phyloP scores from a whole-genome alignment of 257 asterid species.

The Buddleja alternifolia region DNA sequence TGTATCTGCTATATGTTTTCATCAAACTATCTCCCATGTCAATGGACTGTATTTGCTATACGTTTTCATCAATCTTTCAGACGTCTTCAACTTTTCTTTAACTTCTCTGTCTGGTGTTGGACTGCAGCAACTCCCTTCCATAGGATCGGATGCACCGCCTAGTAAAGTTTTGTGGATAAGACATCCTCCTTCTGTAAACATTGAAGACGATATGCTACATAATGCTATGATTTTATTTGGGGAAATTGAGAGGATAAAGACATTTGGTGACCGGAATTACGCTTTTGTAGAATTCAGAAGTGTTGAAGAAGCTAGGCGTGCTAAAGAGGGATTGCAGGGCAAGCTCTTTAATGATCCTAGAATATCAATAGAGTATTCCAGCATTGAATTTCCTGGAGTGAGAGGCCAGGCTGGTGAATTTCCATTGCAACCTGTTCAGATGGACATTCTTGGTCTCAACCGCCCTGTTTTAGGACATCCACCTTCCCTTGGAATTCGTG shows the following conservation, averaged over 20 bases:
- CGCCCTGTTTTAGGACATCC: slow-evolving; percentile 53
- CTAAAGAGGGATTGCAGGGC: slow-evolving; percentile 94
- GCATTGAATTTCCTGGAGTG: slow-evolving; percentile 66
- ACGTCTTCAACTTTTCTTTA: background rate
- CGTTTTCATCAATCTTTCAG: slow-evolving; percentile 13
- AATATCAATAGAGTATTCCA: slow-evolving; percentile 74
- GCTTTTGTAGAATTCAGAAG: slow-evolving; percentile 95
- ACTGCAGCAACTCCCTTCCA: slow-evolving; percentile 60
- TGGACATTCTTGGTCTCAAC: slow-evolving; percentile 64
- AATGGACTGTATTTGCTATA: background rate
- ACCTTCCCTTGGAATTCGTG: slow-evolving; percentile 57
- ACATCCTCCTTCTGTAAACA: slow-evolving; percentile 78
- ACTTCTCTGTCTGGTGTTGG: slow-evolving; percentile 24
- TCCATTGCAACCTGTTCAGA: slow-evolving; percentile 63
- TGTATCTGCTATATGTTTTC: background rate
- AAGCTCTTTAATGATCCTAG: slow-evolving; percentile 89
- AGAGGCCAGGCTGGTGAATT: slow-evolving; percentile 55
- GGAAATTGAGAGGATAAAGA: slow-evolving; percentile 88
- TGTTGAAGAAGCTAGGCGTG: slow-evolving; percentile 90
- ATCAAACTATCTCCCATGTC: background rate
- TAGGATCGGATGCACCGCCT: slow-evolving; percentile 58
- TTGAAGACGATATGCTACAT: slow-evolving; percentile 95
- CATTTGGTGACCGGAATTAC: slow-evolving; percentile 65
- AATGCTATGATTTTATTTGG: slow-evolving; percentile 95
- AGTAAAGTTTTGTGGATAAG: slow-evolving; percentile 75